Percentiles rank a stretch among this genome's conserved stretches.
phyloP scores from a whole-genome alignment of 2,329 filamentous ascomycete species.

The Polytolypa hystricis region DNA sequence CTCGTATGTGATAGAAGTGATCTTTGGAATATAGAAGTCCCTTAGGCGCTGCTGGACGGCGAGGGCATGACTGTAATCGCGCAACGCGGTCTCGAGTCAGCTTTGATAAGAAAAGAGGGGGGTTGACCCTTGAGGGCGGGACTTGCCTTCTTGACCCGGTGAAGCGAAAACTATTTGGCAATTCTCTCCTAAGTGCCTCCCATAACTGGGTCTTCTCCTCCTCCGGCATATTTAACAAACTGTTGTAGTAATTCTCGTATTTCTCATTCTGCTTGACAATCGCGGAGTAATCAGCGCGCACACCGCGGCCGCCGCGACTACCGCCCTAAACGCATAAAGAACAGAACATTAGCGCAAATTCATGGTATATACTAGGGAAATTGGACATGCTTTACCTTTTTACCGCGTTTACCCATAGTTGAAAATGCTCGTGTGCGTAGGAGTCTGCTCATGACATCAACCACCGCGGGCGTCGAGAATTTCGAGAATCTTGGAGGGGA shows the following conservation, averaged over 20 bases:
- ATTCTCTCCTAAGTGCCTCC: constrained; percentile 67
- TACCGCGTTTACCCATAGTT: constrained; percentile 21
- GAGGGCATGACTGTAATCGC: constrained; percentile 61
- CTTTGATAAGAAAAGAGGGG: constrained; percentile 1
- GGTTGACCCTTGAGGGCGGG: constrained; percentile 1
- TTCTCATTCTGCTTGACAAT: constrained; percentile 69
- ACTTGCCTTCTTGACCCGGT: constrained; percentile 80
- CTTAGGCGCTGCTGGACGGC: constrained; percentile 81
- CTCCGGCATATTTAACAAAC: constrained; percentile 61
- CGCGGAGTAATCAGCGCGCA: constrained; percentile 38
- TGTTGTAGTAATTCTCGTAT: constrained; percentile 79
- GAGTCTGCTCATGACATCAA: too few relatives aligned
- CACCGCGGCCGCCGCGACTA: constrained; percentile 35
- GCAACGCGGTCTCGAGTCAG: constrained; percentile 2
- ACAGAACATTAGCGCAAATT: not conserved
- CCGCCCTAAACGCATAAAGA: constrained; percentile 17
- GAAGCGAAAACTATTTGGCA: constrained; percentile 97
- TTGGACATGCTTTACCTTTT: constrained; percentile 15
- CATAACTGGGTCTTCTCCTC: constrained; percentile 75
- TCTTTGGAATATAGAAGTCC: constrained; percentile 80
- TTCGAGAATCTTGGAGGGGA: constrained; percentile 2
- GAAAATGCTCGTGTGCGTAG: too few relatives aligned
- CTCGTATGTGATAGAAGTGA: constrained; percentile 74
- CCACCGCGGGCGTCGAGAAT: too few relatives aligned
- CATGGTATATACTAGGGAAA: not conserved